Evolutionary conservation across 352 stramenopile species (phyloP).

Genomic region (Globisporangium splendens): DNA sequence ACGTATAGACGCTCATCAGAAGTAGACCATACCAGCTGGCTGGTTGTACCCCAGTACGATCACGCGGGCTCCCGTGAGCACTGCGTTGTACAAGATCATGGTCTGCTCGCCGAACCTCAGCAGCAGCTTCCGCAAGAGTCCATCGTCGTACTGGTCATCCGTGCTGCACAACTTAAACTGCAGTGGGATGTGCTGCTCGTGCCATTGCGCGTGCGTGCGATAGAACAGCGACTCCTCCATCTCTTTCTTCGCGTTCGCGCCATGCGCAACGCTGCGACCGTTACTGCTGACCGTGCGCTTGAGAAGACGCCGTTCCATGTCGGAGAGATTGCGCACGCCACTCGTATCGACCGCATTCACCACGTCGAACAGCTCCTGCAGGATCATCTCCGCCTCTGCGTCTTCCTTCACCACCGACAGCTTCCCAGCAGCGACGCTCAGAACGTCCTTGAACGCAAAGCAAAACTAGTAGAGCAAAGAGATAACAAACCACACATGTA

Average conservation of each 20-base stretch:
- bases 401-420: constrained; percentile 48
- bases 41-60: constrained; percentile 84
- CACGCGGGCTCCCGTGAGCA: constrained; percentile 76
- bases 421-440: constrained; percentile 73
- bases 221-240: constrained; percentile 58
- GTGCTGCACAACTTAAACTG: constrained; percentile 83
- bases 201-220: constrained; percentile 49
- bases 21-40: constrained; percentile 34
- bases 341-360: constrained; percentile 75
- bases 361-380: constrained; percentile 60
- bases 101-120: constrained; percentile 80
- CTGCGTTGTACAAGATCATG: constrained; percentile 84
- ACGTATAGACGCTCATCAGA: neutral
- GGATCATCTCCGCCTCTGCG: constrained; percentile 32
- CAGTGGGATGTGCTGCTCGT: constrained; percentile 58
- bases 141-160: constrained; percentile 81
- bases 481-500: constrained; percentile 18
- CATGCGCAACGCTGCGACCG: constrained; percentile 21
- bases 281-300: constrained; percentile 69
- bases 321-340: constrained; percentile 54
- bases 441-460: constrained; percentile 70
- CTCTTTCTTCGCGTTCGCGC: constrained; percentile 23
- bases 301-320: constrained; percentile 70
- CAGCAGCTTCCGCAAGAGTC: constrained; percentile 61
- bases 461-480: constrained; percentile 30